Evolutionary conservation across 1,139 yeast genomes (phyloP).

Genomic region (Nakaseomyces nivariensis): DNA sequence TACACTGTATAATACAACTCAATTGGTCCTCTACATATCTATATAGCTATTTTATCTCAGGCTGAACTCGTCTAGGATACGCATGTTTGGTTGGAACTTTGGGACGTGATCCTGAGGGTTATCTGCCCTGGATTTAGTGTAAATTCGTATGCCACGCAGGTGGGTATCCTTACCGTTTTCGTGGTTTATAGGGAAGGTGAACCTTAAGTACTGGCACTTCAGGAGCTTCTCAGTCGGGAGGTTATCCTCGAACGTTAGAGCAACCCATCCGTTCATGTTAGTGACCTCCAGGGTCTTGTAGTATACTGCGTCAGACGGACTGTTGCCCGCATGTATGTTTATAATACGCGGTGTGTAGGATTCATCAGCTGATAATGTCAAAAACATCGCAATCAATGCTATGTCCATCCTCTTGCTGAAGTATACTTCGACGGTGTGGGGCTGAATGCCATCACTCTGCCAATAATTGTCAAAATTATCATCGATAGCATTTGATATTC

Average conservation of each 20-base stretch:
- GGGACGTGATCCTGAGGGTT: background rate
- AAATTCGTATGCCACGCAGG: conserved; percentile 58
- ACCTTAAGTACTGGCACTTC: conserved; percentile 62
- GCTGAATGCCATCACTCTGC: conserved; percentile 97
- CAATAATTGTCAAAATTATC: conserved; percentile 71
- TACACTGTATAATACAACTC: too few relatives aligned
- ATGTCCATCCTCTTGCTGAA: conserved; percentile 72
- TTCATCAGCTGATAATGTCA: conserved; percentile 66
- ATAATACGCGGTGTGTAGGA: conserved; percentile 83
- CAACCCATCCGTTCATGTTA: conserved; percentile 84
- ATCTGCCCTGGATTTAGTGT: conserved; percentile 32
- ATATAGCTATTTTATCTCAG: background rate
- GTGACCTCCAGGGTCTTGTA: conserved; percentile 57
- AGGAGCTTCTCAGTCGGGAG: conserved; percentile 46
- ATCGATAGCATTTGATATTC: conserved; percentile 59
- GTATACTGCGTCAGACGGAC: conserved; percentile 72
- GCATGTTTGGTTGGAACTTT: background rate
- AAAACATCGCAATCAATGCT: conserved; percentile 54
- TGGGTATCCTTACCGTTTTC: conserved; percentile 97
- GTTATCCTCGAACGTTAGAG: conserved; percentile 54
- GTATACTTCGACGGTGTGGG: conserved; percentile 73
- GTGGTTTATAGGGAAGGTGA: conserved; percentile 70
- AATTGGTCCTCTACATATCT: too few relatives aligned
- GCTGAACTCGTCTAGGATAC: background rate
- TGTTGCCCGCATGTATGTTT: conserved; percentile 68